Conservation (phyloP, 2,329 filamentous ascomycete species). For the Alternaria conjuncta region DNA sequence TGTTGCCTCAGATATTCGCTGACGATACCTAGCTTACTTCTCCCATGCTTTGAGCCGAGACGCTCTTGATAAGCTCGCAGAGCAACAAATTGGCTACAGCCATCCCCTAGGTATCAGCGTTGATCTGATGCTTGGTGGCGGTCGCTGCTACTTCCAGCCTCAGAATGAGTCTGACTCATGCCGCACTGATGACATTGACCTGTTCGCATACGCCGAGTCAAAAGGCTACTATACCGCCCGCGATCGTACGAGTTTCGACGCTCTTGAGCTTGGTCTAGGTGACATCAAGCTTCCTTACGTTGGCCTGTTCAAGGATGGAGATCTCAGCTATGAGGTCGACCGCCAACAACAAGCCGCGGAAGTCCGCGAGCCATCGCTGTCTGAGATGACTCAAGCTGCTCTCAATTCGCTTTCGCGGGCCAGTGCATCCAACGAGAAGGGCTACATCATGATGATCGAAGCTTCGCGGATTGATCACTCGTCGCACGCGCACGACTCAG, state of each 20-base stretch:
- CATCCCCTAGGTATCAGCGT: slow-evolving; percentile 50
- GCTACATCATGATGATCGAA: slow-evolving; percentile 51
- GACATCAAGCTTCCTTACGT: slow-evolving; percentile 45
- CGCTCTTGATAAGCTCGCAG: slow-evolving; percentile 47
- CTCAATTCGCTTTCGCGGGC: slow-evolving; percentile 48
- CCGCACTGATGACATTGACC: slow-evolving; percentile 48
- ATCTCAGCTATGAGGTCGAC: slow-evolving; percentile 36
- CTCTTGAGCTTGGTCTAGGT: slow-evolving; percentile 32
- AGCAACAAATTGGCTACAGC: slow-evolving; percentile 50
- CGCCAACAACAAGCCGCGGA: slow-evolving; percentile 43
- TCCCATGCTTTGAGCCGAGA: slow-evolving; percentile 46
- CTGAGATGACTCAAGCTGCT: slow-evolving; percentile 51
- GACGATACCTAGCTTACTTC: slow-evolving; percentile 29
- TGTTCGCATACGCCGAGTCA: slow-evolving; percentile 43
- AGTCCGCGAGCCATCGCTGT: slow-evolving; percentile 48
- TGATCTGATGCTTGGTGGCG: slow-evolving; percentile 52
- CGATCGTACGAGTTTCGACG: slow-evolving; percentile 47
- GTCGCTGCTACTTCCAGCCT: slow-evolving; percentile 53
- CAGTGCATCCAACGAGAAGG: slow-evolving; percentile 40
- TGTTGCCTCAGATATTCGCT: neutral
- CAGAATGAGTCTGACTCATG: slow-evolving; percentile 47
- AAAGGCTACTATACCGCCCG: slow-evolving; percentile 49
- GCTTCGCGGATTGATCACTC: slow-evolving; percentile 32
- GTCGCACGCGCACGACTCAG: slow-evolving; percentile 33
- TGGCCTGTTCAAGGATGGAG: slow-evolving; percentile 49